Evolutionary conservation across 179 eudicot genomes (phyloP).

Genomic region (Amaranthus tricolor): DNA sequence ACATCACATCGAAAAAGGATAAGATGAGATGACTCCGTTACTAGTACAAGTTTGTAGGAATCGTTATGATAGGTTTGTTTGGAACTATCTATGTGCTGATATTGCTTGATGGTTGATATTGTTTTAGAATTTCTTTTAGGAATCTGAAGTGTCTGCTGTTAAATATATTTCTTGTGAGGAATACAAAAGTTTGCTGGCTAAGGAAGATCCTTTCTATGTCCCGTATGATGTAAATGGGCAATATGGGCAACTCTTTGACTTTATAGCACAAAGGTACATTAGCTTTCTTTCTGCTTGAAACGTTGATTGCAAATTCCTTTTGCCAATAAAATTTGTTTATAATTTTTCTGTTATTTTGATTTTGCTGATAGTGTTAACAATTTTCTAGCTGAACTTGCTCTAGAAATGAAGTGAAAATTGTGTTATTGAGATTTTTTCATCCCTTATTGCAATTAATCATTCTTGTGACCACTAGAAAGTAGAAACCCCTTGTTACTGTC

Average conservation of each 20-base stretch:
- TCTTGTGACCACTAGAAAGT: not conserved
- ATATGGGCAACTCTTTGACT: slow-evolving; percentile 74
- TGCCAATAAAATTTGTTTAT: not conserved
- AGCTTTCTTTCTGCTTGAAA: not conserved
- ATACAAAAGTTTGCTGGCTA: slow-evolving; percentile 57
- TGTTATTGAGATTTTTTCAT: not conserved
- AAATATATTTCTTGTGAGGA: slow-evolving; percentile 72
- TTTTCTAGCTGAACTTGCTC: not conserved
- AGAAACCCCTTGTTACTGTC: not conserved
- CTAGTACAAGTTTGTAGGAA: not conserved
- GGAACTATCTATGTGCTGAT: slow-evolving; percentile 2
- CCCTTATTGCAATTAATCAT: not conserved
- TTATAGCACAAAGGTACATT: slow-evolving; percentile 59
- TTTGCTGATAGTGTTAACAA: not conserved
- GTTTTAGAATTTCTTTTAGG: slow-evolving; percentile 39
- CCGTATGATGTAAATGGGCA: slow-evolving; percentile 68
- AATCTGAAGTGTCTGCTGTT: slow-evolving; percentile 94
- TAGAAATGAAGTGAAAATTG: not conserved
- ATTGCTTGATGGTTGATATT: not conserved
- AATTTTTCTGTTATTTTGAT: not conserved
- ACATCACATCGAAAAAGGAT: not conserved
- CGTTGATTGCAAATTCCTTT: not conserved
- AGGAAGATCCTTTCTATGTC: slow-evolving; percentile 76
- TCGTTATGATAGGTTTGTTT: not conserved
- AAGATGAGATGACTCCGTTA: not conserved